Conservation (phyloP, 768 basidiomycete genomes). For the Gyrodon lividus region DNA sequence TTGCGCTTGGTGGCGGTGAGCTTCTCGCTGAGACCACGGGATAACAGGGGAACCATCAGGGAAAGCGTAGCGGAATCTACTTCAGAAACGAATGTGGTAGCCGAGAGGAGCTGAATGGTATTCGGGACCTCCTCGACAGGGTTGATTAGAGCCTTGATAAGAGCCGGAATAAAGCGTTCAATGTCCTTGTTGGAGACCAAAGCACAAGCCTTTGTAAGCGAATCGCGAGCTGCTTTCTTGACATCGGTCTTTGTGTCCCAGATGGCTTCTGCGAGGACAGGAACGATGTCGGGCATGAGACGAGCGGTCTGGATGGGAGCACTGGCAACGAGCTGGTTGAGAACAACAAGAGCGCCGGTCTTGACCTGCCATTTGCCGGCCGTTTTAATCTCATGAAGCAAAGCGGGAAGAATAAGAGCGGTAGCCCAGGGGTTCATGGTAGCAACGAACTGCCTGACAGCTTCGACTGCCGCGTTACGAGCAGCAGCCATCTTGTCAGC, state of each 20-base stretch:
- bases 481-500: constrained; percentile 94
- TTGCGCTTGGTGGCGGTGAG: constrained; percentile 95
- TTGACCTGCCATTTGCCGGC: constrained; percentile 98
- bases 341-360: constrained; percentile 76
- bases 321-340: constrained; percentile 84
- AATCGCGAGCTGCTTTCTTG: constrained; percentile 96
- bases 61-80: constrained; percentile 97
- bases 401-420: constrained; percentile 75
- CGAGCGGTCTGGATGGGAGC: constrained; percentile 82
- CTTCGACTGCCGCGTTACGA: constrained; percentile 80
- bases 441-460: constrained; percentile 71
- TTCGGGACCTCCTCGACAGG: constrained; percentile 98
- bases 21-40: constrained; percentile 93
- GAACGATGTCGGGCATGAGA: constrained; percentile 93
- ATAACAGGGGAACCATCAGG: constrained; percentile 93
- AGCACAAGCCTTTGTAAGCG: constrained; percentile 91
- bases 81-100: constrained; percentile 99
- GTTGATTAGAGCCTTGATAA: constrained; percentile 97
- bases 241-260: constrained; percentile 99
- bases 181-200: constrained; percentile 98
- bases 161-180: constrained; percentile 93
- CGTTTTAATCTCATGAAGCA: constrained; percentile 92
- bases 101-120: constrained; percentile 92
- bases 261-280: constrained; percentile 90
- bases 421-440: constrained; percentile 89